phyloP scores from a whole-genome alignment of 768 basidiomycete genomes.

The Coprinopsis strossmayeri region DNA sequence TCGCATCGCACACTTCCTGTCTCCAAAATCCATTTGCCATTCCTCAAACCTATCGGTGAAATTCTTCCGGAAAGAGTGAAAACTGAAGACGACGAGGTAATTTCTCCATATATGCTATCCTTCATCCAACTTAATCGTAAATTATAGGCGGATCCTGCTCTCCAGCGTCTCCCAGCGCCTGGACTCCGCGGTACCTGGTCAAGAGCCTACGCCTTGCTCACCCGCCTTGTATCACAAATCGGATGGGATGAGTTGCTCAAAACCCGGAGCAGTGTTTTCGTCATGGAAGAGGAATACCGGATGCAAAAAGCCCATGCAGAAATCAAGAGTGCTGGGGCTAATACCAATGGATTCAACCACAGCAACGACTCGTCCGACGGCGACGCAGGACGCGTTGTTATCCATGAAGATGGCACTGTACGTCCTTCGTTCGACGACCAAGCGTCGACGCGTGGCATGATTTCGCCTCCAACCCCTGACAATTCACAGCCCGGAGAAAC shows the following conservation, averaged over 20 bases:
- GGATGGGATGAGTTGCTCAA: constrained; percentile 99
- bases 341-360: constrained; percentile 15
- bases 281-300: constrained; percentile 99
- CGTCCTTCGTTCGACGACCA: constrained; percentile 45
- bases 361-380: constrained; percentile 15
- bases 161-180: constrained; percentile 92
- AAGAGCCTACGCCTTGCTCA: constrained; percentile 85
- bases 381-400: constrained; percentile 33
- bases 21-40: constrained; percentile 77
- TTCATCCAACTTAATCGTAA: constrained; percentile 1
- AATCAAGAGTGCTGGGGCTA: constrained; percentile 34
- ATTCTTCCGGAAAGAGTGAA: constrained; percentile 81
- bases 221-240: constrained; percentile 86
- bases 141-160: constrained; percentile 81
- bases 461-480: constrained; percentile 33
- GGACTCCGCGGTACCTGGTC: constrained; percentile 95
- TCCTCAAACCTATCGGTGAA: constrained; percentile 79
- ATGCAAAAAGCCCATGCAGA: constrained; percentile 88
- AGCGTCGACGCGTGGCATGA: constrained; percentile 63
- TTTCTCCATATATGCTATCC: constrained; percentile 7
- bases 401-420: constrained; percentile 60
- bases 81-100: constrained; percentile 80
- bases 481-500: constrained; percentile 18
- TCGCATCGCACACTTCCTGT: constrained; percentile 80
- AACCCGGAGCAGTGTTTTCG: constrained; percentile 90